Evolutionary conservation across 805 yeast genomes (phyloP), one percentile per base, ranked within the genome.

Genomic region (Candida verbasci): DNA sequence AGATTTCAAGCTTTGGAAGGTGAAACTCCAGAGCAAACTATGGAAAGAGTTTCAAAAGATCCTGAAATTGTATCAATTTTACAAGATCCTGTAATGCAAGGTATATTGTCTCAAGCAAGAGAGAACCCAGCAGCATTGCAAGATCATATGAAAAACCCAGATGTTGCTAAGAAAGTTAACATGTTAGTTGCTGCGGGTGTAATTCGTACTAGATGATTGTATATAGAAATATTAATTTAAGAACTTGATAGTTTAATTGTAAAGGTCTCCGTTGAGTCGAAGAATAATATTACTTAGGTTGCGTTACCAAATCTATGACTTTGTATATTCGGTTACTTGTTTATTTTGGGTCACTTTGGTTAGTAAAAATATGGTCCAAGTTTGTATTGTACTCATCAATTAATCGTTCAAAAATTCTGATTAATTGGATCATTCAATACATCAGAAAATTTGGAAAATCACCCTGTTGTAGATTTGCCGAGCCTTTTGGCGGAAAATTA

Each of bases 91-190:
- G 88, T 91, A 29, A 91, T 93, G 97, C 93, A 88, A 67, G 82
- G 91, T 39, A 93, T 93, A 47, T 73, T 93, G 58, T 82, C 78
- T 49, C 99, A 93, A 68, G 97, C 97, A 14, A 85, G 82, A 60
- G 86, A 79, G 42, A 85, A 93, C 58, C 98, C 98, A 34, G 95
- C 96, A 30, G 97, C 97, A 38, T 74, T 93, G 50, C 94, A 86
- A 59, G 97, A 91, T 53, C 98, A 93, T 66, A 88, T 93, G 96
- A 85, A 79, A 72, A 93, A 93, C 65, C 97, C 98, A 27, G 94
- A 80, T 43, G 85, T 93, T 34, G 77, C 80, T 55, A 82, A 80
- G 61, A 93, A 93, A 78, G 80, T 93, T 51, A 82, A 84, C 61
- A 74, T 84, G 50, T 75, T 93, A 61, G 82, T 89, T 58, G 96